A percentile compares a stretch with the other conserved stretches of the same genome.
Conservation (phyloP, 441 rosid species). For the Populus trichocarpa region DNA sequence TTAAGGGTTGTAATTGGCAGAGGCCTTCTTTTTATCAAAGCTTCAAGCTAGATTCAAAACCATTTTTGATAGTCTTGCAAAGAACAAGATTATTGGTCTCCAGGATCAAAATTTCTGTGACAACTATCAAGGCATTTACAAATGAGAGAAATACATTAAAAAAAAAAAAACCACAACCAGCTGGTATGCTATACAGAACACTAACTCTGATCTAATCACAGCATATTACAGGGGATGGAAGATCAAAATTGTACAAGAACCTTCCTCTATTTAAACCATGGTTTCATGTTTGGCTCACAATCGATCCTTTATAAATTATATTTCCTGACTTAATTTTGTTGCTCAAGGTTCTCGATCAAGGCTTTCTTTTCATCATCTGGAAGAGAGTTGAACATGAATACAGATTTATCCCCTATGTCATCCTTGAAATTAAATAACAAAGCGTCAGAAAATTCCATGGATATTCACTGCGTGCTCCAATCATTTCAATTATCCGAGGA, state of each 20-base stretch:
- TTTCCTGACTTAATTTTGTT: slow-evolving; percentile 30
- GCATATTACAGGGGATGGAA: background rate
- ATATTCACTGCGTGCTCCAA: background rate
- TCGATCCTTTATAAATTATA: background rate
- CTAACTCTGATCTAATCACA: background rate
- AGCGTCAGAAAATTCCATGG: slow-evolving; percentile 17
- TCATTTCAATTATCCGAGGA: background rate
- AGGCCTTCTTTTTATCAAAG: no score
- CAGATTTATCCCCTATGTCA: slow-evolving; percentile 91
- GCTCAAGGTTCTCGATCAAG: slow-evolving; percentile 61
- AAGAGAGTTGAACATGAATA: slow-evolving; percentile 80
- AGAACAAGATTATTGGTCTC: background rate
- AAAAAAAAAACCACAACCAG: background rate
- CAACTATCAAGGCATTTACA: background rate
- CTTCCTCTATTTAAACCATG: background rate
- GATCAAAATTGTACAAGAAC: slow-evolving; percentile 23
- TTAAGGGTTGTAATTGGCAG: no score
- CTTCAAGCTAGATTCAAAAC: no score
- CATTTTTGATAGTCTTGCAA: background rate
- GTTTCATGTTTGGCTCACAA: background rate
- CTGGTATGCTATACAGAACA: background rate
- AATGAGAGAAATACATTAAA: background rate
- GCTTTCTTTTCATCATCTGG: slow-evolving; percentile 70
- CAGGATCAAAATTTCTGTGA: background rate
- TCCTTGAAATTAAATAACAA: slow-evolving; percentile 40